A percentile compares a stretch with the other conserved stretches of the same genome.
These are phyloP conservation scores for Coriolopsis trogii DNA, from an alignment of 1,284 basidiomycete genomes.

Conservation along the genomic window DNA sequence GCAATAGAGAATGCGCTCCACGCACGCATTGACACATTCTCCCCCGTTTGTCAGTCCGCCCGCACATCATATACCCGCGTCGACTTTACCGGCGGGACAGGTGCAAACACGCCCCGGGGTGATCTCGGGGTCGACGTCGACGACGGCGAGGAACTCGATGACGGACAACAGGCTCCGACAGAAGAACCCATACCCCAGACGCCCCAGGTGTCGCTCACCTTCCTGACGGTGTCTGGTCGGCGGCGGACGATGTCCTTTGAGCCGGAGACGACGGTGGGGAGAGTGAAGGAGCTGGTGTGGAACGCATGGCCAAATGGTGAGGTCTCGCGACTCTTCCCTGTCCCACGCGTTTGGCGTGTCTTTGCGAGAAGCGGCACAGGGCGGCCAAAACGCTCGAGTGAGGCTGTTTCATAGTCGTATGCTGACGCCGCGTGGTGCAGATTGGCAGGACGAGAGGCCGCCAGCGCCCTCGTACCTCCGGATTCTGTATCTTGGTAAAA, in stretches of 20 bases:
- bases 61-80: slow-evolving; percentile 43
- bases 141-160: slow-evolving; percentile 20
- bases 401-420: too few species aligned
- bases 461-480: slow-evolving; percentile 80
- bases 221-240: slow-evolving; percentile 76
- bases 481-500: slow-evolving; percentile 80
- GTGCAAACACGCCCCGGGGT: slow-evolving; percentile 20
- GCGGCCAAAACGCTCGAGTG: too few species aligned
- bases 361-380: too few species aligned
- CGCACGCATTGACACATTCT: slow-evolving; percentile 28
- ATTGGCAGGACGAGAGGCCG: slow-evolving; percentile 82
- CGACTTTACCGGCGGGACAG: slow-evolving; percentile 28
- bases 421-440: slow-evolving; percentile 38
- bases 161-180: slow-evolving; percentile 18
- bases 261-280: slow-evolving; percentile 74
- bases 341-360: neutral
- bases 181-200: slow-evolving; percentile 50
- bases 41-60: slow-evolving; percentile 37
- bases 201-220: slow-evolving; percentile 71
- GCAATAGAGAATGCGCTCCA: slow-evolving; percentile 19
- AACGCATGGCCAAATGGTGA: slow-evolving; percentile 80
- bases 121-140: slow-evolving; percentile 20
- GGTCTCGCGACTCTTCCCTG: slow-evolving; percentile 27
- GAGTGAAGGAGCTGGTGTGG: slow-evolving; percentile 86
- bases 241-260: slow-evolving; percentile 79